A percentile compares a stretch with the other conserved stretches of the same genome.
These are phyloP conservation scores for Moniliophthora roreri DNA, from an alignment of 1,284 basidiomycete genomes.

Conservation along the genomic window DNA sequence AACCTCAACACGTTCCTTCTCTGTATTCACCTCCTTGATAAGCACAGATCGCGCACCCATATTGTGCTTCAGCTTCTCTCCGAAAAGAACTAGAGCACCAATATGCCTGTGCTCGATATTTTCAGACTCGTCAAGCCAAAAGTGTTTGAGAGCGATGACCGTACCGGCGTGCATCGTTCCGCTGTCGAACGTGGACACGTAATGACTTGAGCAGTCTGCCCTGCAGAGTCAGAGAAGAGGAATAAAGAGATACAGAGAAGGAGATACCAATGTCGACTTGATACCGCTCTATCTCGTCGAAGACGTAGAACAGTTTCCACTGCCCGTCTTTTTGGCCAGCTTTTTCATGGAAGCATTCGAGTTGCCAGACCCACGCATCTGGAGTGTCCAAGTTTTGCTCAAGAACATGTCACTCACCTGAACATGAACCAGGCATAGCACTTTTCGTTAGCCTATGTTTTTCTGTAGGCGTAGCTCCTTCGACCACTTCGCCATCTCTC, in stretches of 20 bases:
- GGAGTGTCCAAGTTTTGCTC: not conserved
- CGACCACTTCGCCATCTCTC: constrained; percentile 24
- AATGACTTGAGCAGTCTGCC: constrained; percentile 7
- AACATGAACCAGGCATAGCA: constrained; percentile 20
- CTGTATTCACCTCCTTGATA: not conserved
- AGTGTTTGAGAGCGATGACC: constrained; percentile 27
- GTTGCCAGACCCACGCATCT: constrained; percentile 26
- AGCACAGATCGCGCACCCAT: not conserved
- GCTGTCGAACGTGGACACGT: constrained; percentile 22
- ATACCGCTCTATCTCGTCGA: constrained; percentile 34
- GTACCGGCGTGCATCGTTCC: constrained; percentile 27
- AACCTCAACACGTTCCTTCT: not conserved
- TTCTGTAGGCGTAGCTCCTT: constrained; percentile 27
- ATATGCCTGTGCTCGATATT: not conserved
- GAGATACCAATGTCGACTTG: constrained; percentile 26
- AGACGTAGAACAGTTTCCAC: constrained; percentile 32
- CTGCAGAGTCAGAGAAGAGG: too few relatives aligned
- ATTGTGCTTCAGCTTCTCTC: not conserved
- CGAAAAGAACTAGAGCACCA: not conserved
- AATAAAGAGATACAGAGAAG: constrained; percentile 16
- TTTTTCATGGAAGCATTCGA: constrained; percentile 28
- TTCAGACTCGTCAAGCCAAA: constrained; percentile 23
- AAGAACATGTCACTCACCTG: constrained; percentile 19
- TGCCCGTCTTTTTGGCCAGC: constrained; percentile 7
- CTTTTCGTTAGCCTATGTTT: constrained; percentile 25